These are phyloP conservation scores for Colletotrichum sidae DNA, from an alignment of 2,329 filamentous ascomycete species.

Conservation along the genomic window DNA sequence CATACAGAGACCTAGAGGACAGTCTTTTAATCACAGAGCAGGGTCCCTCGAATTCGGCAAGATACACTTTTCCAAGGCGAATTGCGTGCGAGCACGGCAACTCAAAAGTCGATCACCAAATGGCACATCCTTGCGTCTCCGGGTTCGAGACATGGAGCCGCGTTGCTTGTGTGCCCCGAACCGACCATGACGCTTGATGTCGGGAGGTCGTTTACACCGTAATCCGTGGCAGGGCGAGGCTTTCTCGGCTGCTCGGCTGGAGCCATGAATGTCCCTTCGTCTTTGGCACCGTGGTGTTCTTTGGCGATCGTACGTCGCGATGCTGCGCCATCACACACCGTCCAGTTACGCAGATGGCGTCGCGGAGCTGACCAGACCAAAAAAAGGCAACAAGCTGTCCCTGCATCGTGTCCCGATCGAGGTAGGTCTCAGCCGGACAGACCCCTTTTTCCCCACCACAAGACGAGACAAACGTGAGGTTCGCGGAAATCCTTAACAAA, in stretches of 20 bases:
- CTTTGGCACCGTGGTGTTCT: too few relatives aligned
- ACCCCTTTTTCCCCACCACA: constrained; percentile 10
- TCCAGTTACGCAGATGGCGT: constrained; percentile 4
- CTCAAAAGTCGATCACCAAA: constrained; percentile 8
- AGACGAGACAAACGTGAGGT: background rate
- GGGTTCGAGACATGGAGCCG: background rate
- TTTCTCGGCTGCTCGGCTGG: too few relatives aligned
- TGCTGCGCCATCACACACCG: too few relatives aligned
- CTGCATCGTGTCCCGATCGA: constrained; percentile 31
- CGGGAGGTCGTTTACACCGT: too few relatives aligned
- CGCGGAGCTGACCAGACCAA: constrained; percentile 22
- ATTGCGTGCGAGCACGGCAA: constrained; percentile 2
- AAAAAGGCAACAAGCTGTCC: constrained; percentile 37
- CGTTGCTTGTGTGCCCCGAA: background rate
- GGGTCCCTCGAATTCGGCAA: constrained; percentile 4
- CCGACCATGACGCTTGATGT: too few relatives aligned
- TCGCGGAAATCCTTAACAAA: background rate
- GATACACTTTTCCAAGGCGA: constrained; percentile 4
- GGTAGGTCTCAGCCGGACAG: constrained; percentile 18
- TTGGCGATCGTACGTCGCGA: too few relatives aligned
- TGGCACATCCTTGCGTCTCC: constrained; percentile 20
- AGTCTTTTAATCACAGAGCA: background rate
- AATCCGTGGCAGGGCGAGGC: too few relatives aligned
- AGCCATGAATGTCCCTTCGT: too few relatives aligned
- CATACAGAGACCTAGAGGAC: constrained; percentile 1